phyloP scores from a whole-genome alignment of 2,329 filamentous ascomycete genomes.

The Pestalotiopsis sp. region DNA sequence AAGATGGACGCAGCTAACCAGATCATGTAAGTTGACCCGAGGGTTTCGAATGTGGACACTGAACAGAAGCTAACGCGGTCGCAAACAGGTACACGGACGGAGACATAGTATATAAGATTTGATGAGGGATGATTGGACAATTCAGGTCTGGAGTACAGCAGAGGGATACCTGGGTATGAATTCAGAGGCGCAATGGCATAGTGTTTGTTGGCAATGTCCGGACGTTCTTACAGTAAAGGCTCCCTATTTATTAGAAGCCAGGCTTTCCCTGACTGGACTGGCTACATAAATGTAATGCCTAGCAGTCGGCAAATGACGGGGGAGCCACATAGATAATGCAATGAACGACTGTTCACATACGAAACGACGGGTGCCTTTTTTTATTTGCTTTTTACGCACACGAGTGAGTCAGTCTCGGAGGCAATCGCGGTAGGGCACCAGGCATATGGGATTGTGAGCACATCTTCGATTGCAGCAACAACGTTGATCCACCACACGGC shows the following conservation, averaged over 20 bases:
- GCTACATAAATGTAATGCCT: neutral
- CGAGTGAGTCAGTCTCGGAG: slow-evolving; percentile 2
- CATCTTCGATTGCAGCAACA: neutral
- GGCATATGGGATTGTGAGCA: neutral
- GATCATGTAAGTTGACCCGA: slow-evolving; percentile 75
- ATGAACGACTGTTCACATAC: neutral
- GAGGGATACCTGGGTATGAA: neutral
- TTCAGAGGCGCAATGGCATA: neutral
- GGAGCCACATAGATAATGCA: neutral
- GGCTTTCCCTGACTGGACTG: neutral
- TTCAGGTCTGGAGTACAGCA: neutral
- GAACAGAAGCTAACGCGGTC: slow-evolving; percentile 1
- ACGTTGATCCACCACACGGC: neutral
- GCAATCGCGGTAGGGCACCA: neutral
- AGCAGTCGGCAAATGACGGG: neutral
- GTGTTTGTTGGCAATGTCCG: neutral
- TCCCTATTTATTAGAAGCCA: neutral
- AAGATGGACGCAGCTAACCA: slow-evolving; percentile 83
- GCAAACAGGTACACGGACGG: slow-evolving; percentile 33
- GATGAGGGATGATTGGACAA: slow-evolving; percentile 11
- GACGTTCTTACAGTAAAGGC: neutral
- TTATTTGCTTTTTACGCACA: neutral
- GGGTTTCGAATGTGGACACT: neutral
- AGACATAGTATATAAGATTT: slow-evolving; percentile 36
- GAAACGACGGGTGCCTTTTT: neutral